Evolutionary conservation across 1,284 basidiomycete species (phyloP), one percentile per base, ranked within the genome.

Genomic region (Kwoniella shivajii): DNA sequence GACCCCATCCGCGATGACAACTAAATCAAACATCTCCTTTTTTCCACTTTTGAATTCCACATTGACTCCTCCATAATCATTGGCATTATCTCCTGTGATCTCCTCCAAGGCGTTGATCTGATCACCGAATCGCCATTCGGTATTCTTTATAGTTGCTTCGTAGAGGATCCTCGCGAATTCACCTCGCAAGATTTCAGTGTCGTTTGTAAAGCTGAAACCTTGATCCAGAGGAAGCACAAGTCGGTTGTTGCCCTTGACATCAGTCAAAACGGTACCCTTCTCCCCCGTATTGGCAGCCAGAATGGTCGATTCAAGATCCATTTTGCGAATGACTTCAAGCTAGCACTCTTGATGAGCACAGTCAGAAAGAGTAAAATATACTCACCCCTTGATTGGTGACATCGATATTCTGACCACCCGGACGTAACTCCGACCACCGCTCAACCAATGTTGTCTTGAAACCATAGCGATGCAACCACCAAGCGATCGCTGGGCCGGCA

Each of bases 331-430:
- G 13, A 74, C 67, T 41, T 64, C 58, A 22, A 51, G 44, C 59
- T 61, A 36, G n/a, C 18, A 31, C 27, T 22, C 13, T 2, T 29
- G 26, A 30, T 6, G 14, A 16, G 7, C 26, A 31, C 31, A 9
- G n/a, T 3, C n/a, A 43, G 9, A 7, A 22, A 9, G 30, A 34
- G 18, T 14, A 31, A 34, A 2, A 3, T 24, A 13, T 6, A 51
- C 59, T 41, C 44, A 75, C 57, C 1, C 68, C 75, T 9, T 50
- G 61, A 3, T 64, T 65, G 6, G 50, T 42, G 1, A 79, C 58
- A 53, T 78, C 75, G 51, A 79, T 66, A 49, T 69, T 73, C 44
- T 78, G 78, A 1, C 78, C 78, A 14, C 64, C 61, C 0, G 55
- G 48, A 3, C 71, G 59, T 10, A 77, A 60, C 10, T 45, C 36